A percentile compares a stretch with the other conserved stretches of the same genome.
These are phyloP conservation scores for Neurospora tetrasperma DNA, from an alignment of 495 filamentous ascomycete genomes.

Conservation along the genomic window DNA sequence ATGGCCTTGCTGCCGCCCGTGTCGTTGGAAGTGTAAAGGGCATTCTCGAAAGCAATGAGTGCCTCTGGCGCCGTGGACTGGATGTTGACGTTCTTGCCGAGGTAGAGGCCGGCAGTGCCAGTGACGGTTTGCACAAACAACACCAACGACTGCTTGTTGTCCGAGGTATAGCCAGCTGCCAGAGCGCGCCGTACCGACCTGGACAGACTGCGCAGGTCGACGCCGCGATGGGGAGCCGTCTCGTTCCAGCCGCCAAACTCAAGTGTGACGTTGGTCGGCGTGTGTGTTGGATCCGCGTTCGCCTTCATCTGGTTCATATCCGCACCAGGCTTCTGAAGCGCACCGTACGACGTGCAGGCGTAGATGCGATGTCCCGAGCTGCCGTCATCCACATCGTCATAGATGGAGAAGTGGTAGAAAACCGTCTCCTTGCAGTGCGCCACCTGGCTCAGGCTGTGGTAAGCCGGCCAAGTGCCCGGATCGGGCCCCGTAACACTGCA, in stretches of 20 bases:
- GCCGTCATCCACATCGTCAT: constrained; percentile 24
- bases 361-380: constrained; percentile 18
- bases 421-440: constrained; percentile 18
- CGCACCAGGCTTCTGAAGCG: not conserved
- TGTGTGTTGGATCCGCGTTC: not conserved
- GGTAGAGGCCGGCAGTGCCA: constrained; percentile 6
- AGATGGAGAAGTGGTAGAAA: constrained; percentile 23
- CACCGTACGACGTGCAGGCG: constrained; percentile 23
- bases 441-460: constrained; percentile 18
- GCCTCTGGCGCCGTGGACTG: constrained; percentile 7
- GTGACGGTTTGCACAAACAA: constrained; percentile 5
- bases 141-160: constrained; percentile 2
- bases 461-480: constrained; percentile 23
- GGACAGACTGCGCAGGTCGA: not conserved
- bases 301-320: not conserved
- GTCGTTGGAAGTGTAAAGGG: not conserved
- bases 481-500: constrained; percentile 22
- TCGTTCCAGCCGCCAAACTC: constrained; percentile 4
- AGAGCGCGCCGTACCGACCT: not conserved
- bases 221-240: not conserved
- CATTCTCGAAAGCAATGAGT: not conserved
- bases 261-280: not conserved
- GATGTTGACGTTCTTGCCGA: constrained; percentile 17
- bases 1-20: constrained; percentile 23
- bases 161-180: not conserved